These are phyloP conservation scores for Handroanthus guayacan DNA, from an alignment of 257 asterid species.

Conservation along the genomic window DNA sequence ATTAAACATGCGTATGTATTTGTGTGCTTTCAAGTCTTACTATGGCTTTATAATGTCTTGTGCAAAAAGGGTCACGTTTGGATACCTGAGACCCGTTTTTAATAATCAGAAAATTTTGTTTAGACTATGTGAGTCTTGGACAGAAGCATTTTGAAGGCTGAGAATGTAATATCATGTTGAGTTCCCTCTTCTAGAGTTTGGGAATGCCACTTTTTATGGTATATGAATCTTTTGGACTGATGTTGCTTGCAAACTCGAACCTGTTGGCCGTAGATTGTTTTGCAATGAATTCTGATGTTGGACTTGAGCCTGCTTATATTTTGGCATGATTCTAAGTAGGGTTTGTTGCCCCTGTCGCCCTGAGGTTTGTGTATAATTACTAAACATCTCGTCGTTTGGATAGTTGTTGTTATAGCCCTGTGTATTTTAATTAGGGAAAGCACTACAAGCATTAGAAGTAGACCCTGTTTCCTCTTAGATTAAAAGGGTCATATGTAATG, in stretches of 20 bases:
- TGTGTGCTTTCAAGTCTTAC: constrained; percentile 30
- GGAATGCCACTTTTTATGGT: constrained; percentile 27
- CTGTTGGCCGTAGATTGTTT: background rate
- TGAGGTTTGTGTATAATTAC: no score
- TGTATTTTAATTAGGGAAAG: no score
- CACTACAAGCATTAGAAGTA: no score
- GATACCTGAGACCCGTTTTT: constrained; percentile 19
- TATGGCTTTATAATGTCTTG: constrained; percentile 39
- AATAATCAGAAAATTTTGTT: constrained; percentile 37
- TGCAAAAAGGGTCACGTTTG: constrained; percentile 29
- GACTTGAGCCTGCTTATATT: background rate
- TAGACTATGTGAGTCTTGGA: constrained; percentile 34
- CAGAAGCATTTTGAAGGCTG: constrained; percentile 31
- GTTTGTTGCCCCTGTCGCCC: no score
- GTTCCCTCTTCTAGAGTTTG: constrained; percentile 17
- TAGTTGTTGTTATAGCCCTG: no score
- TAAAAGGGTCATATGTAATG: no score
- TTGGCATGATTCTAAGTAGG: no score
- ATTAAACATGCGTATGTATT: constrained; percentile 43
- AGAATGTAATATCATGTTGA: constrained; percentile 21
- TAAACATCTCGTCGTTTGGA: no score
- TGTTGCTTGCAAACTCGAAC: background rate
- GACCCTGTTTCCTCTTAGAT: no score
- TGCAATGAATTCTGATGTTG: background rate
- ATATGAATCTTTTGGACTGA: background rate